Base-by-base conservation (phyloP, 129 eudicot species). In the Gnaphalium uliginosum region DNA sequence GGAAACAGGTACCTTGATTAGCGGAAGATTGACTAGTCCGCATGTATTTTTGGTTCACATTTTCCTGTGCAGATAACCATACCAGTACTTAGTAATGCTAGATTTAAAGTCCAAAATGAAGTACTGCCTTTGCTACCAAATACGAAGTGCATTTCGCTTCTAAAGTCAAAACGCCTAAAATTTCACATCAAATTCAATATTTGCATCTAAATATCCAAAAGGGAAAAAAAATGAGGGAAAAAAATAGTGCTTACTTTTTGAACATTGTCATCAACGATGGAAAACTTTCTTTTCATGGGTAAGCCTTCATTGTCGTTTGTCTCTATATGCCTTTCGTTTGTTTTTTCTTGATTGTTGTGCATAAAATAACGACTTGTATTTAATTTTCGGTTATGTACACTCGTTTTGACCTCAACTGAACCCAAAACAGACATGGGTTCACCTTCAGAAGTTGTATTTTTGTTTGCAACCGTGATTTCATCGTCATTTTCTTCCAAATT, bases 211-310 rank as follows among this genome's bases (percentile, higher is more conserved):
- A n/a, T n/a, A n/a, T n/a, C n/a, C n/a, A n/a, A n/a, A n/a, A n/a
- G n/a, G n/a, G n/a, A n/a, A n/a, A n/a, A n/a, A n/a, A n/a, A n/a
- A n/a, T n/a, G n/a, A 21, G 35, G 32, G 33, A 22, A 58, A 25
- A 60, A 33, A 27, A 66, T 46, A 60, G 5, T 22, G 75, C 89
- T 80, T 89, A 87, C 97, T 6, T 66, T 81, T 27, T 80, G 75
- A 76, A 26, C 66, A 78, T 18, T 32, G 14, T 84, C 83, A 21
- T 86, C 85, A 13, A 64, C 72, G 10, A 74, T 17, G 32, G 86
- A 68, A 59, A 81, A 54, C 77, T 93, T 93, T 66, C 96, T 82
- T 90, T 88, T 90, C 76, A 71, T 73, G 27, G 46, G 26, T 68
- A 78, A 30, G 68, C 74, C 64, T 79, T 84, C 83, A 46, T 35